Percentiles rank a stretch among this genome's conserved stretches.
Conservation (phyloP, 371 early-diverging fungal genomes). For the Lichtheimia ornata region DNA sequence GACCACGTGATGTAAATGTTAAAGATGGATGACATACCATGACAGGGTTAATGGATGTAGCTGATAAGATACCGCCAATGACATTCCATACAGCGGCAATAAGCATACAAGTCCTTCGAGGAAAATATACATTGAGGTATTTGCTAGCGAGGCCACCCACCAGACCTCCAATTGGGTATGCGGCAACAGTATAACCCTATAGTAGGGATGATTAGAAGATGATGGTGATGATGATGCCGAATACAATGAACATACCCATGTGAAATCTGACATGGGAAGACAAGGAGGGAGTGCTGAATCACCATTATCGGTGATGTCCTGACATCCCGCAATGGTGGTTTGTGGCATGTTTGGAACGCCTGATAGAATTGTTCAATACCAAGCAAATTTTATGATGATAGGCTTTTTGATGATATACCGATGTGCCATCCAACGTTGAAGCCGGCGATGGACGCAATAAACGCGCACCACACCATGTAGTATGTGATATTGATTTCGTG, state of each 20-base stretch:
- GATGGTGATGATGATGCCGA: neutral
- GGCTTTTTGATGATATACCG: conserved; percentile 5
- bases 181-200: conserved; percentile 50
- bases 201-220: neutral
- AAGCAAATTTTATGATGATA: neutral
- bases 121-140: conserved; percentile 38
- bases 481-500: conserved; percentile 4
- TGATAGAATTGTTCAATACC: conserved; percentile 10
- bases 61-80: conserved; percentile 42
- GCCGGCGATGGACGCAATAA: conserved; percentile 17
- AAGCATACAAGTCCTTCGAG: conserved; percentile 45
- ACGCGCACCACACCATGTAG: conserved; percentile 13
- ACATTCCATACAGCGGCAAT: conserved; percentile 37
- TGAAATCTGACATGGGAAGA: conserved; percentile 39
- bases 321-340: conserved; percentile 34
- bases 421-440: conserved; percentile 26
- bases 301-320: conserved; percentile 21
- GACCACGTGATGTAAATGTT: neutral
- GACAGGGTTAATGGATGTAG: conserved; percentile 34
- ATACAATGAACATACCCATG: conserved; percentile 24
- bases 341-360: conserved; percentile 56
- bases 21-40: conserved; percentile 28
- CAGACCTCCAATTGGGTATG: conserved; percentile 50
- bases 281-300: conserved; percentile 35
- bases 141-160: conserved; percentile 42